Evolutionary conservation across 2,329 filamentous ascomycete genomes (phyloP), one percentile per base, ranked within the genome.

Genomic region (Colletotrichum lindemuthianum): DNA sequence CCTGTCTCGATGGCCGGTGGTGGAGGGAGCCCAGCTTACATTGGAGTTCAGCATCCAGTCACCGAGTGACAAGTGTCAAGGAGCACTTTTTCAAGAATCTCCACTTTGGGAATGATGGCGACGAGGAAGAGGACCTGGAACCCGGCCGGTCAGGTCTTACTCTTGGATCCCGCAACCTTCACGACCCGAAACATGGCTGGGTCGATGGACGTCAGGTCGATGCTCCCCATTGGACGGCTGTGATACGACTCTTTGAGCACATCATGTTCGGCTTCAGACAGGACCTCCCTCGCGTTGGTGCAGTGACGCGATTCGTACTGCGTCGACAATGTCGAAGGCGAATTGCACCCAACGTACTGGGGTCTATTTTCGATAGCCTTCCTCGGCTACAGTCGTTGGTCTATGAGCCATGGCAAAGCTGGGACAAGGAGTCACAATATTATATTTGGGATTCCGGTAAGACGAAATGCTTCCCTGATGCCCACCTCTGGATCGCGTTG

Each of bases 31-130:
- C 33, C 49, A 60, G 36, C 66, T 78, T 66, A 69, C 69, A 7
- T 67, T 78, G 64, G 77, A 79, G 66, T 63, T 78, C 15, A 75
- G 73, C 58, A 71, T 65, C 2, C 70, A 74, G 44, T 76, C 73
- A 52, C 74, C 72, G 11, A 78, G 75, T 60, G 74, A 79, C 70
- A 70, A 78, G 75, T 60, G 74, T 79, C 70, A 70, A 49, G 10
- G 63, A 76, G 50, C 72, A 78, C 66, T 78, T 68, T 68, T 77
- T 76, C 64, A 73, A 73, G 59, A 68, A 74, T 60, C 61, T 69
- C 24, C 51, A 68, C 63, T 72, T 75, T 37, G 74, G 51, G 7
- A 3, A 24, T 24, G 39, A 24, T 11, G n/a, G 0, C 13, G 44
- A 11, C 50, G 11, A 72, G 36, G 67, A 67, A 49, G 69, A 73